A percentile compares a stretch with the other conserved stretches of the same genome.
phyloP scores from a whole-genome alignment of 83 land plant species.

The Diphasiastrum complanatum region DNA sequence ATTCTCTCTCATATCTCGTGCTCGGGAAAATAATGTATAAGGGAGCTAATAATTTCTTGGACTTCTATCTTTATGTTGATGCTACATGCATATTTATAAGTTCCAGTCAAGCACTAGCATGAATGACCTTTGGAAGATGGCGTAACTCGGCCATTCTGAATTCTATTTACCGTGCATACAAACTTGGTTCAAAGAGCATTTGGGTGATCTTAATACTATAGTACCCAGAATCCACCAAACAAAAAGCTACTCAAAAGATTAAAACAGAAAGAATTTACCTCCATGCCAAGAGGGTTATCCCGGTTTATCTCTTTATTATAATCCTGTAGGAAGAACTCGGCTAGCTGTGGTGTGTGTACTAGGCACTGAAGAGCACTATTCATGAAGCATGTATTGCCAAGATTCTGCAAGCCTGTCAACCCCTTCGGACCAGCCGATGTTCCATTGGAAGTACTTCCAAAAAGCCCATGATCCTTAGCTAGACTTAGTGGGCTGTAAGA shows the following conservation, averaged over 20 bases:
- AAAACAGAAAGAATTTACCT: conserved; percentile 45
- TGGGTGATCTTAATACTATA: no score
- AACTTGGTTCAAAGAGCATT: no score
- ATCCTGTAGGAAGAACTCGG: conserved; percentile 71
- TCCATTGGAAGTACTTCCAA: conserved; percentile 33
- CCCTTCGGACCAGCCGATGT: conserved; percentile 53
- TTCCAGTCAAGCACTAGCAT: no score
- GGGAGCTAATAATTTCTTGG: no score
- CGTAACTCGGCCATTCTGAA: no score
- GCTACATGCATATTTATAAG: no score
- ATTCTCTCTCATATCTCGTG: no score
- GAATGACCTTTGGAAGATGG: no score
- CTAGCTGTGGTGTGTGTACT: conserved; percentile 86
- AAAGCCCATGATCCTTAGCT: conserved; percentile 38
- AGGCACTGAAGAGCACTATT: conserved; percentile 91
- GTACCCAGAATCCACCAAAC: conserved; percentile 5
- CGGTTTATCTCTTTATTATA: conserved; percentile 74
- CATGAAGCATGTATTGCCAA: conserved; percentile 93
- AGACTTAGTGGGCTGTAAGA: conserved; percentile 34
- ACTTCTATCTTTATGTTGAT: no score
- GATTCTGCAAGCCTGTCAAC: conserved; percentile 66
- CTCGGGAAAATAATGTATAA: no score
- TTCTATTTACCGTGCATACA: no score
- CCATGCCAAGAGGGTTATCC: conserved; percentile 83
- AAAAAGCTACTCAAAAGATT: neutral